phyloP scores from a whole-genome alignment of 2,329 filamentous ascomycete species.

The Penicillium sp. region DNA sequence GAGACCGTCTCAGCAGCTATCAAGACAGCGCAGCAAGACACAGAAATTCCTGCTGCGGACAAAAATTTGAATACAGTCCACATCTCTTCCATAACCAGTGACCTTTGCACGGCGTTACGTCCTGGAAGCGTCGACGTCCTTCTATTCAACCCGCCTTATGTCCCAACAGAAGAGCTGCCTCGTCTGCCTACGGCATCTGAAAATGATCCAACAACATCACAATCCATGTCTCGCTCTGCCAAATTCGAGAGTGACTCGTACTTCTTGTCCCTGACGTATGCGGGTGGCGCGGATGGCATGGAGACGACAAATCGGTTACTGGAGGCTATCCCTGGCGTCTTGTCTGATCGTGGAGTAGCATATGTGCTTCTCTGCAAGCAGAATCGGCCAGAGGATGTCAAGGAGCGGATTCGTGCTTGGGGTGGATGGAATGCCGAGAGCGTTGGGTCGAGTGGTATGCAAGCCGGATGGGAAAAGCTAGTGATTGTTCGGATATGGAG shows the following conservation, averaged over 20 bases:
- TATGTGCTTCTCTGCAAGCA: slow-evolving; percentile 90
- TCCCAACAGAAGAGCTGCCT: slow-evolving; percentile 81
- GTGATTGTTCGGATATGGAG: slow-evolving; percentile 87
- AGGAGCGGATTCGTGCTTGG: slow-evolving; percentile 65
- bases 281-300: slow-evolving; percentile 90
- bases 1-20: slow-evolving; percentile 68
- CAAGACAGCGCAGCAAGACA: slow-evolving; percentile 34
- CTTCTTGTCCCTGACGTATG: slow-evolving; percentile 83
- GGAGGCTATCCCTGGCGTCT: slow-evolving; percentile 66
- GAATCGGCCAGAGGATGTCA: slow-evolving; percentile 81
- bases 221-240: slow-evolving; percentile 37
- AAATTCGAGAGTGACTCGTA: slow-evolving; percentile 81
- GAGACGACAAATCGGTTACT: slow-evolving; percentile 85
- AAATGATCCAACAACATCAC: slow-evolving; percentile 35
- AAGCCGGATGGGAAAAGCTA: slow-evolving; percentile 93
- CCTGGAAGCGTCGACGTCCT: slow-evolving; percentile 74
- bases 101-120: slow-evolving; percentile 70
- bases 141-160: slow-evolving; percentile 97
- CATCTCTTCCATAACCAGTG: slow-evolving; percentile 71
- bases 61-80: slow-evolving; percentile 55
- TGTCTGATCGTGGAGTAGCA: slow-evolving; percentile 75
- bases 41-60: slow-evolving; percentile 10
- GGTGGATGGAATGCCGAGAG: slow-evolving; percentile 74
- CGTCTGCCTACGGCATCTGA: slow-evolving; percentile 46
- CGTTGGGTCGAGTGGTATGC: slow-evolving; percentile 81